Evolutionary conservation across 371 early-diverging fungal species (phyloP).

Genomic region (Blyttiomyces sp.): DNA sequence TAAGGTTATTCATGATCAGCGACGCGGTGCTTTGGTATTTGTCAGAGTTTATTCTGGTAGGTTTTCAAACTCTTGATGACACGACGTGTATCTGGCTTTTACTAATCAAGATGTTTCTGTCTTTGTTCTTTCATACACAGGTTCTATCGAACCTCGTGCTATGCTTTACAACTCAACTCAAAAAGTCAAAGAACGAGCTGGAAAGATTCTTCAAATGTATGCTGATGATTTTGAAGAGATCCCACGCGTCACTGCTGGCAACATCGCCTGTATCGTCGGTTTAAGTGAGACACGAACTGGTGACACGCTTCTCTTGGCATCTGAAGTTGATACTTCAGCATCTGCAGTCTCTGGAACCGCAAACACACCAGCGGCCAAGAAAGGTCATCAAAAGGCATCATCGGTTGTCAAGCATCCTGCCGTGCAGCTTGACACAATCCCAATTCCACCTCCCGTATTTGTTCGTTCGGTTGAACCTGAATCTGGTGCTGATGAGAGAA

Average conservation of each 20-base stretch:
- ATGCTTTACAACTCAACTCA: constrained; percentile 34
- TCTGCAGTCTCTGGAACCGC: too few species aligned
- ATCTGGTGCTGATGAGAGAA: constrained; percentile 71
- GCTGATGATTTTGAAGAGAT: constrained; percentile 89
- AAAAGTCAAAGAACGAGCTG: constrained; percentile 72
- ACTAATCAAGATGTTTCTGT: background rate
- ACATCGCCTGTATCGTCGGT: constrained; percentile 89
- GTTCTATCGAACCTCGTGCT: constrained; percentile 61
- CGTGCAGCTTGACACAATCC: constrained; percentile 67
- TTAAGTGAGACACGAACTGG: constrained; percentile 87
- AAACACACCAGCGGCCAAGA: background rate
- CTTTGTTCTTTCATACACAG: too few species aligned
- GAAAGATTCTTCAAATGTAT: constrained; percentile 86
- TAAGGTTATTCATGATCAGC: constrained; percentile 83
- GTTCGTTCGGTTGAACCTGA: constrained; percentile 80
- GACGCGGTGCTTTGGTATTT: constrained; percentile 86
- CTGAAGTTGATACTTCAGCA: too few species aligned
- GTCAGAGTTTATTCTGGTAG: constrained; percentile 90
- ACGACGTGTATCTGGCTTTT: background rate
- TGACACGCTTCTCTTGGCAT: constrained; percentile 70
- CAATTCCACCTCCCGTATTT: constrained; percentile 90
- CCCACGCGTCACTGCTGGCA: constrained; percentile 67
- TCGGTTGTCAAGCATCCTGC: constrained; percentile 33
- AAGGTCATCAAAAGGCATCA: background rate
- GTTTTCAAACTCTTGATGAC: background rate